Percentiles rank a stretch among this genome's conserved stretches.
Evolutionary conservation across 2,329 filamentous ascomycete genomes (phyloP).

Genomic region (Colletotrichum simmondsii): DNA sequence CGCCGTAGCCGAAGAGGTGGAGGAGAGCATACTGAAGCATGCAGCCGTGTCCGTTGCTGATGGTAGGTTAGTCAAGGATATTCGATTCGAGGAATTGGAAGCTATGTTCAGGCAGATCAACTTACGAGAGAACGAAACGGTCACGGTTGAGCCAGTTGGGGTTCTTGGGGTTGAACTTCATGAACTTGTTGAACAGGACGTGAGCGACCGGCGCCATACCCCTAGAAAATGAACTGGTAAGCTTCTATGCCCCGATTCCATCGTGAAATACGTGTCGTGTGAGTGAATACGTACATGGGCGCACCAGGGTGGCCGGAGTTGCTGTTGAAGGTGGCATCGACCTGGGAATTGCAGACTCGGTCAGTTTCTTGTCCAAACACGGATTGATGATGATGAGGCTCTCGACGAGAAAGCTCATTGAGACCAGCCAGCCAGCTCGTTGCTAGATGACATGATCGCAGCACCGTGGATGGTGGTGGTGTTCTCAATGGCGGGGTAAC

Average conservation of each 20-base stretch:
- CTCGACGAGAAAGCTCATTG: neutral
- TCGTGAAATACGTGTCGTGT: neutral
- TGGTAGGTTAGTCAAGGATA: neutral
- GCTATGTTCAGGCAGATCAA: slow-evolving; percentile 41
- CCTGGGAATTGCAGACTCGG: slow-evolving; percentile 64
- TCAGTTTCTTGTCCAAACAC: neutral
- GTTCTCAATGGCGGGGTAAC: slow-evolving; percentile 45
- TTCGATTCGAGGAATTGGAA: neutral
- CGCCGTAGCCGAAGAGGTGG: slow-evolving; percentile 91
- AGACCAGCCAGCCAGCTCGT: neutral
- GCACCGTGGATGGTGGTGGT: slow-evolving; percentile 37
- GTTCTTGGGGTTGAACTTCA: slow-evolving; percentile 99
- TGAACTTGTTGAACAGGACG: slow-evolving; percentile 98
- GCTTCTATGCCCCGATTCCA: slow-evolving; percentile 28
- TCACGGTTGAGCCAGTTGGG: slow-evolving; percentile 97
- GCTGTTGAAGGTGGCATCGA: slow-evolving; percentile 95
- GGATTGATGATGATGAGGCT: neutral
- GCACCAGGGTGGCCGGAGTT: slow-evolving; percentile 99
- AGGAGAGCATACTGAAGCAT: slow-evolving; percentile 99
- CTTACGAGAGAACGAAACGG: slow-evolving; percentile 98
- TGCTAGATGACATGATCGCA: slow-evolving; percentile 14
- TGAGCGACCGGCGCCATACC: slow-evolving; percentile 94
- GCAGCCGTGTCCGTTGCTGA: slow-evolving; percentile 96
- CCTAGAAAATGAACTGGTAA: slow-evolving; percentile 55
- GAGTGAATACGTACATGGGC: slow-evolving; percentile 77